Evolutionary conservation across 1,284 basidiomycete species (phyloP).

Genomic region (Sanghuangporus baumii): DNA sequence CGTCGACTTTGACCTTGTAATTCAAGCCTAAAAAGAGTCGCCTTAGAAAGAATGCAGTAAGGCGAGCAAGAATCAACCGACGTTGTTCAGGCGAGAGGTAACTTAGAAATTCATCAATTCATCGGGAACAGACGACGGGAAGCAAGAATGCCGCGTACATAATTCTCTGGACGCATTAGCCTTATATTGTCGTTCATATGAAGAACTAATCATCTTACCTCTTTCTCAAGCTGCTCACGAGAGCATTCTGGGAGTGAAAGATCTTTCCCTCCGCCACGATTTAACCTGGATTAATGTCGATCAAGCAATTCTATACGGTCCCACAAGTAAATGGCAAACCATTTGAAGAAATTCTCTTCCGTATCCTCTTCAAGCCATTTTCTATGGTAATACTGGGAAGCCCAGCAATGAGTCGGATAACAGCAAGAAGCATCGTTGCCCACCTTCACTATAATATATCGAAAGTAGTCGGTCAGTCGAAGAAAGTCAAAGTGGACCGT

Average conservation of each 20-base stretch:
- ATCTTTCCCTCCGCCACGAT: slow-evolving; percentile 61
- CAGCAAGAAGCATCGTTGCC: slow-evolving; percentile 7
- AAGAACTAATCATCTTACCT: slow-evolving; percentile 33
- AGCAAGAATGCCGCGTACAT: slow-evolving; percentile 23
- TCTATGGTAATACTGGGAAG: slow-evolving; percentile 51
- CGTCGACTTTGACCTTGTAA: slow-evolving; percentile 62
- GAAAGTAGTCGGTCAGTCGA: slow-evolving; percentile 1
- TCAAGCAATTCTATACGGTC: neutral
- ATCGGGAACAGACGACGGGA: neutral
- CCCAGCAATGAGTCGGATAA: slow-evolving; percentile 1
- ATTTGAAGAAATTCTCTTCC: slow-evolving; percentile 66
- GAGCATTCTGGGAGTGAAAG: slow-evolving; percentile 63
- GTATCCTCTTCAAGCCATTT: slow-evolving; percentile 62
- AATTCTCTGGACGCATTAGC: slow-evolving; percentile 29
- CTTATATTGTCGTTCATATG: neutral
- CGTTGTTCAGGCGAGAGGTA: slow-evolving; percentile 68
- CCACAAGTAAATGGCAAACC: slow-evolving; percentile 31
- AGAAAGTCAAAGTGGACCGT: neutral
- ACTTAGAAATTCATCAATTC: slow-evolving; percentile 25
- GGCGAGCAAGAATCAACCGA: slow-evolving; percentile 24
- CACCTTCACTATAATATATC: slow-evolving; percentile 32
- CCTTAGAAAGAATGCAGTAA: neutral
- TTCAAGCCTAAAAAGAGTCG: slow-evolving; percentile 42
- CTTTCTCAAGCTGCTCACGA: slow-evolving; percentile 61
- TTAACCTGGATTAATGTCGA: slow-evolving; percentile 45